Evolutionary conservation across 2,329 filamentous ascomycete species (phyloP).

Genomic region (Aspergillus cejpii): DNA sequence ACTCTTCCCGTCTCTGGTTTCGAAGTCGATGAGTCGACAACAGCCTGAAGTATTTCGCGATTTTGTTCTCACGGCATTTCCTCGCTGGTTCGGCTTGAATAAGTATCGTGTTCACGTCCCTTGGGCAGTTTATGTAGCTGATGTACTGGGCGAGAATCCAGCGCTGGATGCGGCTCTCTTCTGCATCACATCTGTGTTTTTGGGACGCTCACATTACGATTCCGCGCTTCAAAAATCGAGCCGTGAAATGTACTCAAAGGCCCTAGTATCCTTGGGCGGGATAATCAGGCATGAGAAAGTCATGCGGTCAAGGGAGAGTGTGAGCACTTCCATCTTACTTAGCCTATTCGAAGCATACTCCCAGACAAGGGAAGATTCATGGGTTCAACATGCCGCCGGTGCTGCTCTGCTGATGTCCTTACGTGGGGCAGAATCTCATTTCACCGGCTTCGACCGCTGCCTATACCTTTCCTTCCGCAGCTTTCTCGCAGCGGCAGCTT

Average conservation of each 20-base stretch:
- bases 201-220: conserved; percentile 22
- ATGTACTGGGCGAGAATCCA: conserved; percentile 16
- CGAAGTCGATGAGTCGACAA: conserved; percentile 18
- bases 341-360: conserved; percentile 34
- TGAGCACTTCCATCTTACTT: conserved; percentile 30
- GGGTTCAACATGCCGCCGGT: conserved; percentile 31
- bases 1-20: conserved; percentile 20
- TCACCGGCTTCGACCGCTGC: conserved; percentile 27
- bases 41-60: conserved; percentile 22
- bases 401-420: conserved; percentile 28
- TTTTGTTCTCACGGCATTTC: conserved; percentile 21
- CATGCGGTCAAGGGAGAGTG: conserved; percentile 26
- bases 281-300: conserved; percentile 18
- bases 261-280: conserved; percentile 27
- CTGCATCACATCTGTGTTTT: conserved; percentile 26
- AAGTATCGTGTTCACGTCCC: conserved; percentile 20
- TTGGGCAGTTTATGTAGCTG: conserved; percentile 19
- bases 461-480: conserved; percentile 32
- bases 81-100: conserved; percentile 22
- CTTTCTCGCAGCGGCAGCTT: conserved; percentile 30
- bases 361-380: conserved; percentile 27
- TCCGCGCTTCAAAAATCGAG: conserved; percentile 22
- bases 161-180: conserved; percentile 23
- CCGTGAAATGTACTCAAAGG: conserved; percentile 26
- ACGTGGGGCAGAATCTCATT: conserved; percentile 27